Evolutionary conservation across 169 alveolate genomes (phyloP).

Genomic region (Plasmodium gonderi): DNA sequence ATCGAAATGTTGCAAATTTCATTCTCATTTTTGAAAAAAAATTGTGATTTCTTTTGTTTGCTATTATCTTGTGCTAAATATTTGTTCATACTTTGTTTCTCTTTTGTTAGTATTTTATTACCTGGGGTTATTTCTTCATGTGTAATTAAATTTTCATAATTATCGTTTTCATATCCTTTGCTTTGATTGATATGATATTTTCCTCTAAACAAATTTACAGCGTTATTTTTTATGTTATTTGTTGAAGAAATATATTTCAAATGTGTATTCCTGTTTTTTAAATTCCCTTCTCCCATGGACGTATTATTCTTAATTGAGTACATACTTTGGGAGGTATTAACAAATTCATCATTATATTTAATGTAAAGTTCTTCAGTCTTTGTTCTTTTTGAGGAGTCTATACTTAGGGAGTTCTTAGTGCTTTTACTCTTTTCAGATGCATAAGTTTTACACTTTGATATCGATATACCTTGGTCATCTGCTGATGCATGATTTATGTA

Average conservation of each 20-base stretch:
- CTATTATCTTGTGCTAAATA: background rate
- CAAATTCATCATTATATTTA: background rate
- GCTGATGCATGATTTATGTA: background rate
- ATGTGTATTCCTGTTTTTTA: background rate
- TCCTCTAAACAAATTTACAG: background rate
- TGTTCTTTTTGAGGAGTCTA: background rate
- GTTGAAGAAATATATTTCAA: background rate
- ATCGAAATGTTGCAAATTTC: background rate
- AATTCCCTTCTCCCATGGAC: background rate
- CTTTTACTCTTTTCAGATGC: background rate
- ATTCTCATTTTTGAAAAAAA: background rate
- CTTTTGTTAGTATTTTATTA: background rate
- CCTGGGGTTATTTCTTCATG: background rate
- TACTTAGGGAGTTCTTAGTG: background rate
- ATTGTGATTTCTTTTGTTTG: background rate
- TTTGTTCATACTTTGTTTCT: background rate
- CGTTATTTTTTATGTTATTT: background rate
- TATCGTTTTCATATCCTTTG: background rate
- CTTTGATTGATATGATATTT: background rate
- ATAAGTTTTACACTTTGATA: background rate
- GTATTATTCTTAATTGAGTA: background rate
- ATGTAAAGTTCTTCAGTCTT: background rate
- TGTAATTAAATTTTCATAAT: background rate
- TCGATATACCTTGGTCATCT: background rate
- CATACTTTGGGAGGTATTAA: background rate